Evolutionary conservation across 2,329 filamentous ascomycete genomes (phyloP), one percentile per base, ranked within the genome.

Genomic region (Monosporascus sp.): DNA sequence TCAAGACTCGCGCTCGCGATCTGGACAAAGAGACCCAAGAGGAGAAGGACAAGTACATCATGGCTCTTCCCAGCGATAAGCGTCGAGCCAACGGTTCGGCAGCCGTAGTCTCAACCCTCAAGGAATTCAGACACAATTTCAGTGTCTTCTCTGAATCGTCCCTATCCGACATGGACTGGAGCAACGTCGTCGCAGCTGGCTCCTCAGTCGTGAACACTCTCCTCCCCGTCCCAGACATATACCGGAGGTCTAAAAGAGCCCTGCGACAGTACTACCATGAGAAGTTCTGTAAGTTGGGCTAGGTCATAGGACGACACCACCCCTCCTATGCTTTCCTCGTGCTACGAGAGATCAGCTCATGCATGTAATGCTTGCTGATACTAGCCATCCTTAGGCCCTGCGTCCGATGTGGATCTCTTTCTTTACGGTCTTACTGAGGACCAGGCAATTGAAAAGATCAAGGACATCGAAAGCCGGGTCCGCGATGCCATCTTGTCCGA

Each of bases 381-480:
- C n/a, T 27, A 24, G 17, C 5, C n/a, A 31, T 22, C 14, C 22
- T 14, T 27, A 46, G 24, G 64, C 45, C 90, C 90, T 0, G 89
- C 90, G 1, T 93, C 89, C 4, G 90, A 96, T 67, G 88, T 96
- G 9, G 90, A 95, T 67, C 77, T 96, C 2, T 96, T 96, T 66
- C 72, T 96, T 31, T 93, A 94, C 62, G 90, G 86, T 0, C 76
- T 95, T 57, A 85, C 78, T 8, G 88, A 94, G 62, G 82, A 90
- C 48, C 75, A 92, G 65, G 90, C 88, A 1, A 75, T 91, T 18
- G 84, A 90, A 63, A 94, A 95, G 75, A 94, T 95, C 70, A 87
- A 87, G 65, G 77, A 89, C 59, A 93, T 96, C 55, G 90, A 96
- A 68, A 72, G 77, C 22, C 79, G 77, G n/a, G 79, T 96, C 60